A percentile compares a stretch with the other conserved stretches of the same genome.
Conservation (phyloP, 2,329 filamentous ascomycete genomes). For the Cladobotryum protrusum region DNA sequence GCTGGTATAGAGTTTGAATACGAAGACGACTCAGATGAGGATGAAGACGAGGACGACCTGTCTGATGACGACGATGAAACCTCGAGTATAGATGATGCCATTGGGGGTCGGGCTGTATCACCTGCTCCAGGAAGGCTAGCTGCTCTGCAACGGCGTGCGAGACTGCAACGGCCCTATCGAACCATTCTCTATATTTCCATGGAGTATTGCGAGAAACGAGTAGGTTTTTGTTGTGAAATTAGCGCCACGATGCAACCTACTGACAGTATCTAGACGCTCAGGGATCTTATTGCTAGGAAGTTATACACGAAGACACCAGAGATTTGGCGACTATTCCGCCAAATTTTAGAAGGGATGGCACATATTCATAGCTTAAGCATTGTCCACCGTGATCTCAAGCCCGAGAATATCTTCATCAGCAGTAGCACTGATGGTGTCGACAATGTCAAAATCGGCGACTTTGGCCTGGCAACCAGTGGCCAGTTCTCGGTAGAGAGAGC, state of each 20-base stretch:
- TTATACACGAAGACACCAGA: conserved; percentile 69
- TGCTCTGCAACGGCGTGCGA: conserved; percentile 24
- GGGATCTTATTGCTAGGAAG: conserved; percentile 75
- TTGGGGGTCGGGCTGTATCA: conserved; percentile 21
- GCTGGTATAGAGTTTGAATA: conserved; percentile 74
- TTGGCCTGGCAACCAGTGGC: conserved; percentile 86
- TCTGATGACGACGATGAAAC: conserved; percentile 43
- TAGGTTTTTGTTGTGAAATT: conserved; percentile 32
- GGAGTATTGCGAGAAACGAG: conserved; percentile 93
- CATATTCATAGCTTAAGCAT: conserved; percentile 90
- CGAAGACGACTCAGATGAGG: conserved; percentile 41
- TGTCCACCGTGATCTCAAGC: conserved; percentile 93
- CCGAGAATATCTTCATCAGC: conserved; percentile 91
- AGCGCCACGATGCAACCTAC: background rate
- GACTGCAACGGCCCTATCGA: conserved; percentile 48
- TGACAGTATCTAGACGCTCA: conserved; percentile 54
- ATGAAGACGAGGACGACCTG: conserved; percentile 42
- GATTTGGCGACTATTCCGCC: conserved; percentile 84
- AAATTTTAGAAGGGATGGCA: conserved; percentile 80
- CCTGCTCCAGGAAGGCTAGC: conserved; percentile 25
- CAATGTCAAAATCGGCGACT: conserved; percentile 94
- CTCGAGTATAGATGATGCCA: conserved; percentile 28
- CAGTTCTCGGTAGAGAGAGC: conserved; percentile 61
- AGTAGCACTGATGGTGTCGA: conserved; percentile 64
- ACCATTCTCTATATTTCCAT: conserved; percentile 95